Evolutionary conservation across 345 rosid genomes (phyloP).

Genomic region (Dimocarpus longan): DNA sequence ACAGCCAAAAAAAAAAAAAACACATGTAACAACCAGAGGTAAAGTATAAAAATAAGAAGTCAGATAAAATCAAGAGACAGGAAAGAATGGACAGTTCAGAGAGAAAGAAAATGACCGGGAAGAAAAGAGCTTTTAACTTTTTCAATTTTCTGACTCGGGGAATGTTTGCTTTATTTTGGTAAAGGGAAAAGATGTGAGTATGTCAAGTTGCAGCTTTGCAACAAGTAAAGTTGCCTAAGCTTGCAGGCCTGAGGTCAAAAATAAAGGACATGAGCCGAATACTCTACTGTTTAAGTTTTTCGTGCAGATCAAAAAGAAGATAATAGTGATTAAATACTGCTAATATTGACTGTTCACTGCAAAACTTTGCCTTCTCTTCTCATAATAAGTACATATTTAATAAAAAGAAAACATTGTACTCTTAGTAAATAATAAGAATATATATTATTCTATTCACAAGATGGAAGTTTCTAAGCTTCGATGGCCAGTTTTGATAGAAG

Average conservation of each 20-base stretch:
- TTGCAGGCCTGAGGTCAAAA: not conserved
- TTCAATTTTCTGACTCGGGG: not conserved
- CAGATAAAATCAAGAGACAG: not conserved
- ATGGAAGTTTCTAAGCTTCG: too few relatives aligned
- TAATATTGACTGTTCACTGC: not conserved
- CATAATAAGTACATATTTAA: too few relatives aligned
- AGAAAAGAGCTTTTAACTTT: not conserved
- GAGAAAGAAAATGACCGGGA: not conserved
- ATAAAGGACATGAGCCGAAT: not conserved
- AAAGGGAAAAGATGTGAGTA: not conserved
- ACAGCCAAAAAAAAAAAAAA: not conserved
- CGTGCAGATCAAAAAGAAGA: not conserved
- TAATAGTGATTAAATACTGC: not conserved
- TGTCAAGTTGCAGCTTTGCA: not conserved
- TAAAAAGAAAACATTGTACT: too few relatives aligned
- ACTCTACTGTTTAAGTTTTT: not conserved
- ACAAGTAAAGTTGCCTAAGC: too few relatives aligned
- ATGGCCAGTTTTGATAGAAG: too few relatives aligned
- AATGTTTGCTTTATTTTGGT: constrained; percentile 15
- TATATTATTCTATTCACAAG: too few relatives aligned
- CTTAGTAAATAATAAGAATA: too few relatives aligned
- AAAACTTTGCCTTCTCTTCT: not conserved
- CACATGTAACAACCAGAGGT: constrained; percentile 2
- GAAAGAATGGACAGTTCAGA: constrained; percentile 2
- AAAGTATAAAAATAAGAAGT: not conserved